Conservation (phyloP, 148 eudicot species). For the Spergularia bocconei region DNA sequence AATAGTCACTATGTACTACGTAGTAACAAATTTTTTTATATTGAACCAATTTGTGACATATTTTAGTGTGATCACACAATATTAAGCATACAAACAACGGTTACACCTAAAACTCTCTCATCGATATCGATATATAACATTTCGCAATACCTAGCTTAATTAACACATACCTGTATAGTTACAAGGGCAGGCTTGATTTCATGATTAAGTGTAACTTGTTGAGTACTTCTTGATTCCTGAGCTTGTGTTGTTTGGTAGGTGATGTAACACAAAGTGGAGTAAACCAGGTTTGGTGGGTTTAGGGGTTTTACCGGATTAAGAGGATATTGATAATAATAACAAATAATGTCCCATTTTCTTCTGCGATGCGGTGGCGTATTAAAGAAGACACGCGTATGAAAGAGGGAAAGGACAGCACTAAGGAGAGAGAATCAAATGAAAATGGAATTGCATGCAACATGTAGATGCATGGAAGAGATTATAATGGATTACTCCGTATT, state of each 20-base stretch:
- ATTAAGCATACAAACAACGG: no score
- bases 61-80: no score
- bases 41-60: no score
- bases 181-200: background rate
- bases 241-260: background rate
- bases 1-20: no score
- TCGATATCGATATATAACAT: no score
- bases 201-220: background rate
- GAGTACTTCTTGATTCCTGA: background rate
- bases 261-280: background rate
- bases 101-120: no score
- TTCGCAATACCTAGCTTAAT: background rate
- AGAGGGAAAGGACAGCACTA: background rate
- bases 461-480: background rate
- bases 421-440: background rate
- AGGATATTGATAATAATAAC: background rate
- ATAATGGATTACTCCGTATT: no score
- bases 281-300: background rate
- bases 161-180: slow-evolving; percentile 4
- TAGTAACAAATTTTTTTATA: no score
- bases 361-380: slow-evolving; percentile 2
- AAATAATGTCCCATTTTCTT: background rate
- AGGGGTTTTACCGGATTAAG: slow-evolving; percentile 2
- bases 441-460: slow-evolving; percentile 18
- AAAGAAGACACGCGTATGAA: slow-evolving; percentile 32